Base-by-base conservation (phyloP, 306 rosid genomes). In the Alnus glutinosa region DNA sequence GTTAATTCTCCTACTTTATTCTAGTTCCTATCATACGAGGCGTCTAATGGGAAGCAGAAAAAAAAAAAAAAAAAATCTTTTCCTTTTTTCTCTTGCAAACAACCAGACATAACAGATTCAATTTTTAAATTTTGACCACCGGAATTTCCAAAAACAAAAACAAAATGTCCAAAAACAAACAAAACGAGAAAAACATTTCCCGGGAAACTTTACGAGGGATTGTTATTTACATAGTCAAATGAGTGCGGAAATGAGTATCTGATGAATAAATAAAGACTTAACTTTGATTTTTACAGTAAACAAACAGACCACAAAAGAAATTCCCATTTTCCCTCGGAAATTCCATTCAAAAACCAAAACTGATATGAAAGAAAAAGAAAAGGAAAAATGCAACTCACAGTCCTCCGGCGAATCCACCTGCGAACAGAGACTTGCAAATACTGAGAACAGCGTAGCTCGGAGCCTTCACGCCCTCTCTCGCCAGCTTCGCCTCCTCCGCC, bases 361-460 rank as follows among this genome's bases (percentile, higher is more conserved):
- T 39, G 4, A 4, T 9, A 42, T 42, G 11, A 42, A 58, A 49
- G 1, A 77, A 75, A 9, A 52, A 76, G 13, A 9, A 9, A 63
- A 19, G 70, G 83, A 82, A 87, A 87, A 80, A 75, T 78, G 81
- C 75, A 76, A 90, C 99, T 96, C 84, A 96, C 99, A 96, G 93
- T 86, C 98, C 99, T 61, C 99, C 99, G 1, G 99, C 99, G 82
- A 96, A 96, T 19, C 99, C 99, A 76, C 99, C 98, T 4, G 99
- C 99, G 11, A 91, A 83, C 36, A 96, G 96, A 51, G 97, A 93
- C 83, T 93, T 96, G 93, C 97, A 91, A 85, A 93, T 87, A 78
- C 87, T 90, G 18, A 79, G 85, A 10, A 97, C 98, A 67, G 28
- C 28, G 28, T 86, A 78, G 81, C 75, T 89, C 0, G 93, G 98